phyloP scores from a whole-genome alignment of 2,329 filamentous ascomycete species.

The Chalaropsis thielavioides region DNA sequence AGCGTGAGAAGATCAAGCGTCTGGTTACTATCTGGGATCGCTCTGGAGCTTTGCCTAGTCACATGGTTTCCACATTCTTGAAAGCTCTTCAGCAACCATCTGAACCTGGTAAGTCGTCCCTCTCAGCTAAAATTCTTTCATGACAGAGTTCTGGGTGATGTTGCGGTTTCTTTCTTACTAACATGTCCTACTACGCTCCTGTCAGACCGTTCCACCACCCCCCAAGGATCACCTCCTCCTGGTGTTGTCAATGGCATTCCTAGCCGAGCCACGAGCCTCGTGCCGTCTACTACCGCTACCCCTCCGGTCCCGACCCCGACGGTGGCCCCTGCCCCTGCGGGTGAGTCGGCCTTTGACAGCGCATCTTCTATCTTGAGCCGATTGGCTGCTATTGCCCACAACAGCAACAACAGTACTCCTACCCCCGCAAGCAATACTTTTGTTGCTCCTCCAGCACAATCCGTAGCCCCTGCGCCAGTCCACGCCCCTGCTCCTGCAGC shows the following conservation, averaged over 20 bases:
- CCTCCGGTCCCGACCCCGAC: slow-evolving; percentile 24
- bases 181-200: slow-evolving; percentile 7
- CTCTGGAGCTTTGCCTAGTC: slow-evolving; percentile 70
- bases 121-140: not conserved
- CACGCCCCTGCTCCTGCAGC: slow-evolving; percentile 23
- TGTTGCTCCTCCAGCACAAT: slow-evolving; percentile 21
- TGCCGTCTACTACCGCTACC: slow-evolving; percentile 24
- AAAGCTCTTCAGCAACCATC: slow-evolving; percentile 53
- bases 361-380: slow-evolving; percentile 39
- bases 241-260: slow-evolving; percentile 30
- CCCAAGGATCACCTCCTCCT: slow-evolving; percentile 45
- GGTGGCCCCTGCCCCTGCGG: slow-evolving; percentile 26
- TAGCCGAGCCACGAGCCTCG: slow-evolving; percentile 18
- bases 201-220: slow-evolving; percentile 55
- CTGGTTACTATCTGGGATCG: slow-evolving; percentile 97
- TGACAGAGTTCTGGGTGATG: not conserved
- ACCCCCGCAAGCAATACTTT: slow-evolving; percentile 33
- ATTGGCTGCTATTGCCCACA: slow-evolving; percentile 65
- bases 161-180: slow-evolving; percentile 1
- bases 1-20: slow-evolving; percentile 92
- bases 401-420: slow-evolving; percentile 39
- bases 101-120: slow-evolving; percentile 47
- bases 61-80: slow-evolving; percentile 71
- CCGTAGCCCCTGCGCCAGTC: not conserved
- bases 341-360: slow-evolving; percentile 28